Percentiles rank a stretch among this genome's conserved stretches.
phyloP scores from a whole-genome alignment of 2,329 filamentous ascomycete species.

The Fusarium verrucosum region DNA sequence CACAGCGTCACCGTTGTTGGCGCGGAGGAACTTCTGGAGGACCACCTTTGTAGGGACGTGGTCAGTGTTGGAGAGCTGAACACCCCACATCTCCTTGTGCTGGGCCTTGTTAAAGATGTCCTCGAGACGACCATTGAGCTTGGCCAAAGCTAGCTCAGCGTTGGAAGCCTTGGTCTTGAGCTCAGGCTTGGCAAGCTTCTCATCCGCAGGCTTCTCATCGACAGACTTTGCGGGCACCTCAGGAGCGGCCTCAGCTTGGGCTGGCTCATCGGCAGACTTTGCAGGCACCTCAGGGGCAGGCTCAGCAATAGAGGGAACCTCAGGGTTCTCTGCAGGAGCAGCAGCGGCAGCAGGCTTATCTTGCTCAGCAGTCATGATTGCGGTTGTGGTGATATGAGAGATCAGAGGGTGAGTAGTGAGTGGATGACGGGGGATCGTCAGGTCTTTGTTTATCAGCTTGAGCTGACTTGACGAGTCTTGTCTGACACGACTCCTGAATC shows the following conservation, averaged over 20 bases:
- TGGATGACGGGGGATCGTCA: not conserved
- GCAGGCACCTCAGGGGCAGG: not conserved
- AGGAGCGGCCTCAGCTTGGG: not conserved
- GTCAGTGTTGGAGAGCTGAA: slow-evolving; percentile 66
- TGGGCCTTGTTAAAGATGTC: slow-evolving; percentile 65
- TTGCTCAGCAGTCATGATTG: slow-evolving; percentile 47
- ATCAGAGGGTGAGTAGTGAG: not conserved
- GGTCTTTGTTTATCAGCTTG: slow-evolving; percentile 11
- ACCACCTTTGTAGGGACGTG: slow-evolving; percentile 83
- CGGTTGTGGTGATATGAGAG: not conserved
- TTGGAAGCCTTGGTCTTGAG: slow-evolving; percentile 2
- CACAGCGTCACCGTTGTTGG: slow-evolving; percentile 79
- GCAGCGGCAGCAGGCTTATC: slow-evolving; percentile 32
- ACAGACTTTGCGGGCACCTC: slow-evolving; percentile 6
- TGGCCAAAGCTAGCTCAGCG: slow-evolving; percentile 55
- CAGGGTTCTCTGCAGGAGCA: slow-evolving; percentile 17
- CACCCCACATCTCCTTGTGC: slow-evolving; percentile 87
- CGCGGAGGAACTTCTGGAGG: slow-evolving; percentile 92
- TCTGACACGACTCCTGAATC: slow-evolving; percentile 16
- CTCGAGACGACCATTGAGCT: slow-evolving; percentile 67
- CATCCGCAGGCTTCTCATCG: slow-evolving; percentile 10
- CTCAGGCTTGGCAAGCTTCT: slow-evolving; percentile 8
- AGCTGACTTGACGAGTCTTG: slow-evolving; percentile 16
- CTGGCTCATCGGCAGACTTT: slow-evolving; percentile 10
- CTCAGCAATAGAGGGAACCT: slow-evolving; percentile 2